phyloP scores from a whole-genome alignment of 1,284 basidiomycete genomes.

The Phylloporus sp. region DNA sequence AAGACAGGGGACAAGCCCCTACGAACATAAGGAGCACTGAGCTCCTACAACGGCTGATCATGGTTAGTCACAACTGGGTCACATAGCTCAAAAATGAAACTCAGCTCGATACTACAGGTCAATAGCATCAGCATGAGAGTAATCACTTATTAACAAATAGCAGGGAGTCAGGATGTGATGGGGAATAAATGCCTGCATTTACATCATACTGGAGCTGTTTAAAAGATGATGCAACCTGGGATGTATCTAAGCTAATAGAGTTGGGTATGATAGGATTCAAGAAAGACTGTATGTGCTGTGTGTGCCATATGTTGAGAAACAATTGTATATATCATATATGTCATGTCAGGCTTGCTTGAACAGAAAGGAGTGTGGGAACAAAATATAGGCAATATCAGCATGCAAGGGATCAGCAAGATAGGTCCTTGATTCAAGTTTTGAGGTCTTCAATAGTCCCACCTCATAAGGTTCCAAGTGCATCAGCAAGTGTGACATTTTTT shows the following conservation, averaged over 20 bases:
- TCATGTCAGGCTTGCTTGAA: no score
- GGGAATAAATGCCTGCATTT: neutral
- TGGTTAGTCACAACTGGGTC: no score
- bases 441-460: neutral
- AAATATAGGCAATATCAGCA: no score
- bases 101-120: no score
- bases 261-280: neutral
- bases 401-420: neutral
- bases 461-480: neutral
- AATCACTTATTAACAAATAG: no score
- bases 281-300: neutral
- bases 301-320: neutral
- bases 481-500: no score
- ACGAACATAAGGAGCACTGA: no score
- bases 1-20: no score
- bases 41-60: no score
- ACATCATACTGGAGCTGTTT: neutral
- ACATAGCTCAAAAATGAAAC: neutral
- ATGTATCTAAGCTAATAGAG: neutral
- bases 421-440: neutral
- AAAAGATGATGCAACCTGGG: conserved; percentile 1
- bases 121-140: no score
- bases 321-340: neutral
- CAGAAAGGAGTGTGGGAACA: no score
- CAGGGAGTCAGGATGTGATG: neutral